Evolutionary conservation across 1,284 basidiomycete species (phyloP).

Genomic region (Ustilago sp.): DNA sequence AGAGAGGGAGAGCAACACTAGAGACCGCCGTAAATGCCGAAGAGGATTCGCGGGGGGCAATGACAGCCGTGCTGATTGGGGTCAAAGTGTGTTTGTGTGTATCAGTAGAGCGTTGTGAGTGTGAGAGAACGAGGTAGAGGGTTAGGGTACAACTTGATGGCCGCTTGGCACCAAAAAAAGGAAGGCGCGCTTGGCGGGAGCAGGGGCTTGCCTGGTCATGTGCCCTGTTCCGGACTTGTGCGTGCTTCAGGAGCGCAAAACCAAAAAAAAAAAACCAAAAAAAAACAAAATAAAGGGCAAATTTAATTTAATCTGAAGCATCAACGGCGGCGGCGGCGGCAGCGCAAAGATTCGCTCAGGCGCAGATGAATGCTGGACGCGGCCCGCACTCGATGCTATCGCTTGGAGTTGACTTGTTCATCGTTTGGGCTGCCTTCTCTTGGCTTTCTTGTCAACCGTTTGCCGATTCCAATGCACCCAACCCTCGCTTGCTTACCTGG

Average conservation of each 20-base stretch:
- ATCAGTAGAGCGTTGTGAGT: background rate
- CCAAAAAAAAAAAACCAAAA: too few relatives aligned
- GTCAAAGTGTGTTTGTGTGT: background rate
- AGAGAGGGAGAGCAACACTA: conserved; percentile 6
- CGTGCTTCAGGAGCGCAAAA: background rate
- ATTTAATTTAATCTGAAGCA: background rate
- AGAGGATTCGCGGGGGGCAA: background rate
- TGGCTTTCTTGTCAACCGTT: background rate
- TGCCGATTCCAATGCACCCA: background rate
- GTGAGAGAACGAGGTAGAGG: background rate
- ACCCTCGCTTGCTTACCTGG: background rate
- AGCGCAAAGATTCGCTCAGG: background rate
- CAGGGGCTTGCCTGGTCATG: background rate
- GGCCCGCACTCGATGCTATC: background rate
- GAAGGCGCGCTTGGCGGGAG: conserved; percentile 8
- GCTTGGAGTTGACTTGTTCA: background rate
- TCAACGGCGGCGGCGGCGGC: background rate
- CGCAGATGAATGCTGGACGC: background rate
- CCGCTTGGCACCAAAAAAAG: conserved; percentile 1
- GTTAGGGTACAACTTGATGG: background rate
- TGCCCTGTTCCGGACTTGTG: background rate
- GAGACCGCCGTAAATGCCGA: background rate
- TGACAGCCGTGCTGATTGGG: background rate
- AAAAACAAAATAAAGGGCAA: background rate
- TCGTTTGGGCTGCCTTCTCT: background rate